Evolutionary conservation across 345 rosid species (phyloP), one percentile per base, ranked within the genome.

Genomic region (Zanthoxylum bungeanum): DNA sequence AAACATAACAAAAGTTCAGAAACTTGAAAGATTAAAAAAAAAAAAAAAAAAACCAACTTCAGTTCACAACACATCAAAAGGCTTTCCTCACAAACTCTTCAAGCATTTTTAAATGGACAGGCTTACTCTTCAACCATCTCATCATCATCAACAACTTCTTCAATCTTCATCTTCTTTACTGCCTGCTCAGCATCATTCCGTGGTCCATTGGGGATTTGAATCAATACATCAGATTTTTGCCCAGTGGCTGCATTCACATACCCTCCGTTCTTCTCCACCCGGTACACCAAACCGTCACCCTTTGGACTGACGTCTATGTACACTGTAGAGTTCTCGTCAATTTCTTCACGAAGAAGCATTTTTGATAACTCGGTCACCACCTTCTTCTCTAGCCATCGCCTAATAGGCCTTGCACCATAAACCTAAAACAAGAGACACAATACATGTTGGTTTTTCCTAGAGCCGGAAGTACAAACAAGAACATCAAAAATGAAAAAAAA

Each of bases 351-450:
- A 44, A 95, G 57, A 0, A 95, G 87, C 99, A 92, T 89, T 72
- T 83, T 88, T 0, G 97, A 95, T 9, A 95, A 76, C 77, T 91
- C 91, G 0, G 99, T 95, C 0, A 95, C 98, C 75, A 95, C 98
- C 81, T 78, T 92, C 81, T 69, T 92, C 85, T 95, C 98, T 0
- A 95, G 91, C 99, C 98, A 95, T 63, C 99, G 89, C 78, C 99
- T 78, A 25, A 95, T 89, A 0, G 98, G 97, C 37, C 98, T 83
- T 2, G 98, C 97, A 7, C 99, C 97, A 64, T 91, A 95, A 0
- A 91, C 96, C 98, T 92, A 46, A 52, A 60, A n/a, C 71, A 31
- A 42, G 49, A 37, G 49, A 9, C 28, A 9, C 28, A 14, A 21
- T 33, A 21, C 1, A 6, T 3, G 66, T 75, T 34, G 57, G 42